These are phyloP conservation scores for Choanephora cucurbitarum DNA, from an alignment of 371 early-diverging fungal genomes.

Conservation along the genomic window DNA sequence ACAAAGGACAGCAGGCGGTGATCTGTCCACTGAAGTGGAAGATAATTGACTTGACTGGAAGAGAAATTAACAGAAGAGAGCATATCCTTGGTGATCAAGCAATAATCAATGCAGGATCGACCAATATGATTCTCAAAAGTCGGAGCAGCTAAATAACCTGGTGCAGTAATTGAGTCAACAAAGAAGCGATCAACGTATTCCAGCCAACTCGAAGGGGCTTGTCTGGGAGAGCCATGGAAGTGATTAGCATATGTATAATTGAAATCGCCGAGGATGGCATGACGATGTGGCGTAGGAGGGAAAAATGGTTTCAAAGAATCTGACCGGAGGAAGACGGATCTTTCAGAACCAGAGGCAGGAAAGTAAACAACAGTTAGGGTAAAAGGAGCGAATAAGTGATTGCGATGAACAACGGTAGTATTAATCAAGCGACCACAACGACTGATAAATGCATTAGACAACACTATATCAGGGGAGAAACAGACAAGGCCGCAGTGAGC, in stretches of 20 bases:
- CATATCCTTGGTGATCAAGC: not conserved
- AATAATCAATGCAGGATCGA: not conserved
- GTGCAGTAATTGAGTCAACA: not conserved
- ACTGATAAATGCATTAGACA: no score
- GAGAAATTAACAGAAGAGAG: not conserved
- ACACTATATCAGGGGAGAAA: no score
- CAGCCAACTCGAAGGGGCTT: not conserved
- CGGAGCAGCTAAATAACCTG: no score
- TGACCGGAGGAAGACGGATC: not conserved
- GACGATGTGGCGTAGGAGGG: not conserved
- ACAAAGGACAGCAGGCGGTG: not conserved
- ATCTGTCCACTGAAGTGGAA: no score
- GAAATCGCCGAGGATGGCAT: not conserved
- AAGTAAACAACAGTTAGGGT: no score
- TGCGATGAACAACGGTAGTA: constrained; percentile 2
- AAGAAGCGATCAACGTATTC: not conserved
- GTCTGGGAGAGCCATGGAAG: not conserved
- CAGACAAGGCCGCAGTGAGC: no score
- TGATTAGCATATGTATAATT: not conserved
- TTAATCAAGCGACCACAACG: constrained; percentile 3
- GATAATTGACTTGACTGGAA: no score
- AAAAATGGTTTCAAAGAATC: not conserved
- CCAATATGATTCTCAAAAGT: no score
- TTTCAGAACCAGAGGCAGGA: not conserved
- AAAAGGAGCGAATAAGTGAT: not conserved